Evolutionary conservation across 106 monocot species (phyloP), one percentile per base, ranked within the genome.

Genomic region (Phalaenopsis aphrodite): DNA sequence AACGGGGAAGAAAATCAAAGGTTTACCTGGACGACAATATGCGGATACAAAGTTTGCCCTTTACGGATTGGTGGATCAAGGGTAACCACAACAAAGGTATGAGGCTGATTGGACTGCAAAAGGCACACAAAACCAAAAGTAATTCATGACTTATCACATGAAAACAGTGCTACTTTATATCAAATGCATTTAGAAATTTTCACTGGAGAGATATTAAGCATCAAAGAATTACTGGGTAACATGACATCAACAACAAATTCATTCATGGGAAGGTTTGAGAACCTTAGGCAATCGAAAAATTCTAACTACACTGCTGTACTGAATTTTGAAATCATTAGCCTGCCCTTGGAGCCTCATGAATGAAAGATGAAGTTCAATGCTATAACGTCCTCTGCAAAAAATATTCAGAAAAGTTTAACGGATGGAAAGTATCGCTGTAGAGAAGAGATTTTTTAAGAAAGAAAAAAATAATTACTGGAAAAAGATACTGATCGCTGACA

Each of bases 11-110:
- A 36, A 18, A 74, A 74, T 42, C 8, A 76, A 52, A 47, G 42
- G 3, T 23, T 45, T 82, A 98, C 99, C 95, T 99, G 99, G 80
- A 99, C 82, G 47, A 99, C 95, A 81, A 99, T 93, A 88, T 99
- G 95, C 1, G 99, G 99, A 79, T 99, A 99, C 65, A 93, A 58
- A 55, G 99, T 99, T 86, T 93, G 93, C 78, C 99, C 99, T 86
- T 99, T 99, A 39, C 95, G 95, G 71, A 99, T 99, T 47, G 99
- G 99, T 24, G 99, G 99, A 72, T 99, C 99, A 84, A 99, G 95
- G 56, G 93, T 95, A 69, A 95, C 81, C 41, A 99, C 88, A 83
- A 99, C 99, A 91, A 95, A 91, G 38, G 99, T 99, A 87, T 95
- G 95, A 55, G 99, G 95, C 61, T 99, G 95, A 86, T 99, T 99